Evolutionary conservation across 2,329 filamentous ascomycete species (phyloP).

Genomic region (Pseudogymnoascus sp.): DNA sequence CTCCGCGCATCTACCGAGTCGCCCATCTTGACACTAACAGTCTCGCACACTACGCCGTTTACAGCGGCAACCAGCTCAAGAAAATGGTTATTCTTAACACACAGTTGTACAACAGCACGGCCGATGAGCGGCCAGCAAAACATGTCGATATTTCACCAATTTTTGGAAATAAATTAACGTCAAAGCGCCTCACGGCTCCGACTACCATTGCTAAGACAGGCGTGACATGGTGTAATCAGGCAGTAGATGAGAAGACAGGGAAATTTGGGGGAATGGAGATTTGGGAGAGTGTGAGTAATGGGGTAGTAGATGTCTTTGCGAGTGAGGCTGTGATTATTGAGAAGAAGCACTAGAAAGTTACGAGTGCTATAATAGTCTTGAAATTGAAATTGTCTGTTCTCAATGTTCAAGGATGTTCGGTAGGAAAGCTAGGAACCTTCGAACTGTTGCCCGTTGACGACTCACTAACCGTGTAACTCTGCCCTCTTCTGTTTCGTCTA

Average conservation of each 20-base stretch:
- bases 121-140: neutral
- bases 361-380: neutral
- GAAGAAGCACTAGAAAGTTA: constrained; percentile 16
- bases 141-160: neutral
- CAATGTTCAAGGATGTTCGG: neutral
- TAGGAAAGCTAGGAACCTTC: neutral
- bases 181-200: neutral
- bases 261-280: neutral
- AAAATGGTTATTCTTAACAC: neutral
- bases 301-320: neutral
- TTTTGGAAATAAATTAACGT: neutral
- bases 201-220: neutral
- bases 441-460: neutral
- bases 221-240: neutral
- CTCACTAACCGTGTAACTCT: too few relatives aligned
- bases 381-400: neutral
- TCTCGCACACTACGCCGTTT: neutral
- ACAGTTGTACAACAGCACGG: neutral
- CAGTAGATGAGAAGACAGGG: neutral
- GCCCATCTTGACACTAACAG: neutral
- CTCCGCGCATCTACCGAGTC: neutral
- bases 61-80: neutral
- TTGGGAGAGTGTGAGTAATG: neutral
- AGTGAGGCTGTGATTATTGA: neutral
- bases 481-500: too few relatives aligned